Conservation (phyloP, 2,329 filamentous ascomycete genomes). For the Coniochaeta ligniaria region DNA sequence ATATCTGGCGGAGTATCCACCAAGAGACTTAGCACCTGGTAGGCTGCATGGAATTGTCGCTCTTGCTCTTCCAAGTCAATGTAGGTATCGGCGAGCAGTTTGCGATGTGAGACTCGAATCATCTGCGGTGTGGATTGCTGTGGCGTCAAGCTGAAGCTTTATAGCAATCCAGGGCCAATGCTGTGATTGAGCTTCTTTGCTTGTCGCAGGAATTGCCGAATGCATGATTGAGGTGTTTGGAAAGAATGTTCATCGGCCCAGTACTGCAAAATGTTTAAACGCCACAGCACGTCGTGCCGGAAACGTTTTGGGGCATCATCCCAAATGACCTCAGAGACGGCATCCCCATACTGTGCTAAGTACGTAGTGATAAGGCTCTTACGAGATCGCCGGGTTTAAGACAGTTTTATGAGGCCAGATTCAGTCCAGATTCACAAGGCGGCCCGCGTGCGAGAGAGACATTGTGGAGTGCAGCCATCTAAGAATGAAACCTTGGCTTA, state of each 20-base stretch:
- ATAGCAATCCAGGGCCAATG: neutral
- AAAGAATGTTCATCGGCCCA: too few species aligned
- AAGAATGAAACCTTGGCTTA: too few species aligned
- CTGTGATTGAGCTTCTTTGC: neutral
- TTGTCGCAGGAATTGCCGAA: neutral
- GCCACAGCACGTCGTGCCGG: too few species aligned
- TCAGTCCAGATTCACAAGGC: neutral
- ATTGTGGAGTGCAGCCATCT: neutral
- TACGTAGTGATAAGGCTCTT: neutral
- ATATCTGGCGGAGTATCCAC: too few species aligned
- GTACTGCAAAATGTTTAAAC: too few species aligned
- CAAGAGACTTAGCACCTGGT: too few species aligned
- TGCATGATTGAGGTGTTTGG: too few species aligned
- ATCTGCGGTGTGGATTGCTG: neutral
- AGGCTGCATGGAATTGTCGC: too few species aligned
- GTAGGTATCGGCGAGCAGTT: neutral
- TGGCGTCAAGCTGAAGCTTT: neutral
- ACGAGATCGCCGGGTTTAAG: neutral
- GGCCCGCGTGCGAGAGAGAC: neutral
- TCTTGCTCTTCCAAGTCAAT: too few species aligned
- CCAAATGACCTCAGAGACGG: too few species aligned
- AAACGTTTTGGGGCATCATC: too few species aligned
- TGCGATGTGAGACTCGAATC: neutral
- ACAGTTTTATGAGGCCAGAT: neutral
- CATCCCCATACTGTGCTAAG: neutral